phyloP scores from a whole-genome alignment of 257 asterid species.

The Primulina eburnea region DNA sequence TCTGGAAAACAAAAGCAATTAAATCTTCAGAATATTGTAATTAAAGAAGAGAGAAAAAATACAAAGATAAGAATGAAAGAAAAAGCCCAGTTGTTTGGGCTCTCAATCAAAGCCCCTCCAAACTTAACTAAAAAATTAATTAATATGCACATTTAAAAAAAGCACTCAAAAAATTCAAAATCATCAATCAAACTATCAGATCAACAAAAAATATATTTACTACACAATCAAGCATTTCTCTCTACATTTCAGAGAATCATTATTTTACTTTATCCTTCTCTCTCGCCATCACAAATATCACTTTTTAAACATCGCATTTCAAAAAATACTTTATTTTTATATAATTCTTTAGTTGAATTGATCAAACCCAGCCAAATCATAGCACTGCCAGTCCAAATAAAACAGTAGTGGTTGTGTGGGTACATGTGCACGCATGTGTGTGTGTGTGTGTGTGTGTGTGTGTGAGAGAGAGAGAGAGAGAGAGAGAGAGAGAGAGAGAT shows the following conservation, averaged over 20 bases:
- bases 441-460: background rate
- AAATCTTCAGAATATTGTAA: background rate
- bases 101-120: background rate
- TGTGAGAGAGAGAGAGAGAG: background rate
- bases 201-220: background rate
- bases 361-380: too few species aligned
- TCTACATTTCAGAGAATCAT: background rate
- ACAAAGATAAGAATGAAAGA: background rate
- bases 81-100: background rate
- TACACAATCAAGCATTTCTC: background rate
- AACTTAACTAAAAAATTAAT: too few species aligned
- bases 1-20: conserved; percentile 47
- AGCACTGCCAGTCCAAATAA: background rate
- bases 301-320: too few species aligned
- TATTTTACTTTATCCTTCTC: background rate
- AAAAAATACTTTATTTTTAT: too few species aligned
- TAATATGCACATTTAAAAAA: too few species aligned
- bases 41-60: background rate
- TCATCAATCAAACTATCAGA: background rate
- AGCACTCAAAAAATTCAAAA: background rate
- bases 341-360: too few species aligned
- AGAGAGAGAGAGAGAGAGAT: background rate
- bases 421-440: background rate
- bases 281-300: background rate
- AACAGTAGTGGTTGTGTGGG: background rate